Conservation (phyloP, 2,329 filamentous ascomycete genomes). For the Pseudogymnoascus sp. region DNA sequence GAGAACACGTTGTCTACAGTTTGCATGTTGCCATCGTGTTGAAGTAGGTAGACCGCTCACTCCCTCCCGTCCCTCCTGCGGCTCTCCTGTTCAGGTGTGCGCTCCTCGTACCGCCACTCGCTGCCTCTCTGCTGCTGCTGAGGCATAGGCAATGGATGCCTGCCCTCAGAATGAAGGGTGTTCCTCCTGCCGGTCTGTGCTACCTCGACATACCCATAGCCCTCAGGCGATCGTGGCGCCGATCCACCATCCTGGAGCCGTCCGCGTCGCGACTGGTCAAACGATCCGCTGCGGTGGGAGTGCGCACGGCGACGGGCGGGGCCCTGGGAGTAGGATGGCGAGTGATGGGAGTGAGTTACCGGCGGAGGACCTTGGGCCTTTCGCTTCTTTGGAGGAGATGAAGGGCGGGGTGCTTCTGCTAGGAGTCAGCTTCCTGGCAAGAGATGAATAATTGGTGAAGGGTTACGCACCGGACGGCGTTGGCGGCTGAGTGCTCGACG, state of each 20-base stretch:
- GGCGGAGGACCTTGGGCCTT: conserved; percentile 57
- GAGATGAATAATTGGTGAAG: conserved; percentile 33
- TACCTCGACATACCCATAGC: background rate
- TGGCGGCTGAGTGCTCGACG: conserved; percentile 56
- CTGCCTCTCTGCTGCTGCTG: background rate
- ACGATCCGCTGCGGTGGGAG: background rate
- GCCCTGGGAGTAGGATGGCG: conserved; percentile 46
- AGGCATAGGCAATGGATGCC: background rate
- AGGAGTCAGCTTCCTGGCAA: conserved; percentile 28
- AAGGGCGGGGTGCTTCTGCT: conserved; percentile 49
- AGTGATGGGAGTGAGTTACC: conserved; percentile 39
- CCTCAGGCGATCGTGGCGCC: background rate
- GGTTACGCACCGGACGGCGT: conserved; percentile 62
- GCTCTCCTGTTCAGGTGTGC: conserved; percentile 1
- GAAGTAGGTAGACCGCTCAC: background rate
- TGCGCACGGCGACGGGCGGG: background rate
- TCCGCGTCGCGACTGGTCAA: background rate
- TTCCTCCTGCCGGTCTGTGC: background rate
- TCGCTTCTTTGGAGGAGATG: conserved; percentile 70
- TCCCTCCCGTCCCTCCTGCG: background rate
- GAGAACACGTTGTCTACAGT: background rate
- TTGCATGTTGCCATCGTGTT: background rate
- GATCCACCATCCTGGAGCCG: background rate
- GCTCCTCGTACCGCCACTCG: conserved; percentile 1
- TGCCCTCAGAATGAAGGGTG: background rate